phyloP scores from a whole-genome alignment of 2,329 filamentous ascomycete genomes.

The Penicillium olsonii region DNA sequence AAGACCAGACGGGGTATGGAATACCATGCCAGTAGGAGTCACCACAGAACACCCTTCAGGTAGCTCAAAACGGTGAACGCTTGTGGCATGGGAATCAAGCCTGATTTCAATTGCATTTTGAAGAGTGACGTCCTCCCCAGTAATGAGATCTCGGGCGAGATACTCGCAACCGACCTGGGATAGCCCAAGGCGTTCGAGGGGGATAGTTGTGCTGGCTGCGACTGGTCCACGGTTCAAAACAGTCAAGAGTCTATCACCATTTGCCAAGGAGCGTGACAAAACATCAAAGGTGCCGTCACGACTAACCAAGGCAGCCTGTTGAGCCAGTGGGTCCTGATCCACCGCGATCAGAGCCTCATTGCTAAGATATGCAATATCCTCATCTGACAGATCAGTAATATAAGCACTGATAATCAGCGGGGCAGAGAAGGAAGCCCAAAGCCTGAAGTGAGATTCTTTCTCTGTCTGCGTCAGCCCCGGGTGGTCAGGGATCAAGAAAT shows the following conservation, averaged over 20 bases:
- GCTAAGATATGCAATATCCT: conserved; percentile 40
- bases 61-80: conserved; percentile 46
- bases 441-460: conserved; percentile 51
- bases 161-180: conserved; percentile 29
- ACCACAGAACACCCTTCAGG: conserved; percentile 25
- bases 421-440: conserved; percentile 55
- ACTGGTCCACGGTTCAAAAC: conserved; percentile 47
- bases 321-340: conserved; percentile 46
- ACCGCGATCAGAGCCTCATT: conserved; percentile 47
- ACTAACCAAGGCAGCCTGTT: conserved; percentile 52
- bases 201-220: conserved; percentile 32
- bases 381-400: conserved; percentile 38
- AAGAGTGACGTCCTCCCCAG: conserved; percentile 31
- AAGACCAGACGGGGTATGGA: conserved; percentile 50
- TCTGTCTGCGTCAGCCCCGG: conserved; percentile 46
- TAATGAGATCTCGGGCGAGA: conserved; percentile 48
- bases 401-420: conserved; percentile 53
- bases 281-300: conserved; percentile 49
- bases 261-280: conserved; percentile 49
- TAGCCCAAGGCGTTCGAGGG: conserved; percentile 42
- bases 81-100: conserved; percentile 44
- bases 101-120: conserved; percentile 26
- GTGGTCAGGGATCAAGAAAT: conserved; percentile 54
- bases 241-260: conserved; percentile 51
- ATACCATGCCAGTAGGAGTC: conserved; percentile 52